Conservation (phyloP, 2,329 filamentous ascomycete genomes). For the Stemphylium vesicarium region DNA sequence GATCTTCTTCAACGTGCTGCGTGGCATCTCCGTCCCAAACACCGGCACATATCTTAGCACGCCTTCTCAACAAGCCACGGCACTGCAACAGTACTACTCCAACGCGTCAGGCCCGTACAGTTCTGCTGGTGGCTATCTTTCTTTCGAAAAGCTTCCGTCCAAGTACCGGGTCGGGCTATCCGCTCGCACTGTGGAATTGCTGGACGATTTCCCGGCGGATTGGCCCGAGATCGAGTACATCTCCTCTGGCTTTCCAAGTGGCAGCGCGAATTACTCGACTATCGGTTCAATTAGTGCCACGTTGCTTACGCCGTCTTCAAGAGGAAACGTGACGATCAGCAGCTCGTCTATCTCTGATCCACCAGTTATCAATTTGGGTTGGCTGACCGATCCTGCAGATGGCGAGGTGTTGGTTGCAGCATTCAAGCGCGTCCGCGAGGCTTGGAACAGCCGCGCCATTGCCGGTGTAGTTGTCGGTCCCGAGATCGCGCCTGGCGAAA, state of each 20-base stretch:
- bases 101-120: constrained; percentile 27
- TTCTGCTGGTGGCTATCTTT: constrained; percentile 28
- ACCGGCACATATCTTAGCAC: constrained; percentile 28
- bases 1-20: constrained; percentile 28
- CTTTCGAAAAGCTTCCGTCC: constrained; percentile 29
- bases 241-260: constrained; percentile 24
- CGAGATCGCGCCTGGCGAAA: constrained; percentile 36
- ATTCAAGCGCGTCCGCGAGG: constrained; percentile 40
- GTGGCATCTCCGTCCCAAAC: constrained; percentile 23
- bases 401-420: constrained; percentile 39
- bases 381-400: constrained; percentile 42
- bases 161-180: constrained; percentile 14
- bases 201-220: constrained; percentile 8
- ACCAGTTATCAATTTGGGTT: constrained; percentile 45
- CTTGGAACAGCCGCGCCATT: constrained; percentile 29
- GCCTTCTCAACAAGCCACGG: constrained; percentile 15
- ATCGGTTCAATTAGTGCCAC: constrained; percentile 25
- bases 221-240: constrained; percentile 11
- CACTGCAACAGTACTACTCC: constrained; percentile 19
- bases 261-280: constrained; percentile 13
- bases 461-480: constrained; percentile 26
- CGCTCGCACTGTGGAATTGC: constrained; percentile 12
- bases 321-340: constrained; percentile 42
- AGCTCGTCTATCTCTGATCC: constrained; percentile 33
- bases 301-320: constrained; percentile 20